Base-by-base conservation (phyloP, 2,329 filamentous ascomycete species). In the Aquanectria penicillioides region DNA sequence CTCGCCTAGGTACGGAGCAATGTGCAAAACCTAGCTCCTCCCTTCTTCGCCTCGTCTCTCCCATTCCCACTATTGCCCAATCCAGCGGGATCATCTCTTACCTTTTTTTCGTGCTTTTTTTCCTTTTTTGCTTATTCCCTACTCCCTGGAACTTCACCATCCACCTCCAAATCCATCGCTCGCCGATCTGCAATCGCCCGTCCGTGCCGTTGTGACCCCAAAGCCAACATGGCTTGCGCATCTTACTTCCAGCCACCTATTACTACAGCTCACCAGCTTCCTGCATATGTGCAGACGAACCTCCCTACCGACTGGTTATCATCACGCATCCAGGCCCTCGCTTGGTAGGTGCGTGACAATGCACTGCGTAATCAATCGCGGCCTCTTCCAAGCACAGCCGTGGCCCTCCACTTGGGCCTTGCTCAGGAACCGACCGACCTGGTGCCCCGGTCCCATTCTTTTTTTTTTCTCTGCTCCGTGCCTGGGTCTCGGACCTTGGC, bases 121-220 rank as follows among this genome's bases (percentile, higher is more conserved):
- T 59, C 6, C 20, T 33, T 29, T 18, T 17, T 34, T 49, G 43
- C 43, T 34, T 23, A 34, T 25, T 53, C 29, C 15, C 50, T 44
- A 34, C 38, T 53, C 31, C 51, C 33, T 33, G 41, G 10, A 34
- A 26, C 20, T 4, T n/a, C 36, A 43, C n/a, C n/a, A 26, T 15
- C 26, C 15, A 31, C 40, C 23, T 12, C 26, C 28, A 15, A 28
- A 38, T 15, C 33, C 41, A 54, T 66, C 36, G 40, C 52, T 29
- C 23, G 22, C 34, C 43, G 36, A 54, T 50, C 59, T 64, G 56
- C 66, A 51, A 56, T 68, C 57, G 49, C 50, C 47, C 55, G 36
- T 53, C 58, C 12, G 17, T 46, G 10, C 18, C 17, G 40, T 38
- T 54, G 50, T 43, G 46, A 46, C 50, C 40, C 29, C 43, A 20